Evolutionary conservation across 805 yeast species (phyloP), one percentile per base, ranked within the genome.

Genomic region (Torulaspora microellipsoides): DNA sequence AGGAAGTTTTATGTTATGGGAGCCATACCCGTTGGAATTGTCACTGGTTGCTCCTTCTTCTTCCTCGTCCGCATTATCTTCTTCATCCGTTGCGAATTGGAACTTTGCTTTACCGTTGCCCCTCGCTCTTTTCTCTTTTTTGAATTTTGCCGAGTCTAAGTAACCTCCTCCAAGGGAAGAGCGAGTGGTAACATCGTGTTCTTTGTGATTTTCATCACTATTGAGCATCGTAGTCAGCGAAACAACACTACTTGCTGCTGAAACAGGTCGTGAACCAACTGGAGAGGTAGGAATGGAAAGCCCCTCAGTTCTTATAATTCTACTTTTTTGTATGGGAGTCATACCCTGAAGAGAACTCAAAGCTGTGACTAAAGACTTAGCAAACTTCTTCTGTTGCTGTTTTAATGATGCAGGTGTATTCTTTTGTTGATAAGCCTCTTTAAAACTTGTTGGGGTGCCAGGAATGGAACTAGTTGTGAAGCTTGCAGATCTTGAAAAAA

Each of bases 1-100:
- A 13, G 65, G 65, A 29, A 60, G 36, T 33, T 50, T 50, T 13
- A 60, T 50, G 9, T 46, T 49, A 12, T 42, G 38, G 9, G 40
- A 40, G n/a, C 45, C 48, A 23, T 15, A 30, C 32, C 43, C 29
- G 12, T 43, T 30, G 36, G 38, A 15, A 15, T 42, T 30, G 36
- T 34, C 34, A 31, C 36, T 31, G 15, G 36, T 43, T 34, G 31
- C 41, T 25, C 53, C 53, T 31, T 47, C 48, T 13, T 49, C 47
- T 13, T 49, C 49, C 17, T 44, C 49, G 37, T 44, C 48, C 17
- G 40, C 40, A 31, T 41, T 43, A 27, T 40, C 42, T 28, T 47
- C 46, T 4, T 47, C 53, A 27, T 47, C 49, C 7, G 49, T 38
- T 3, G 47, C 25, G 20, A 53, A 35, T 17, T 49, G 54, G 30